Evolutionary conservation across 805 yeast genomes (phyloP).

Genomic region (Saccharomycopsis javanensis): DNA sequence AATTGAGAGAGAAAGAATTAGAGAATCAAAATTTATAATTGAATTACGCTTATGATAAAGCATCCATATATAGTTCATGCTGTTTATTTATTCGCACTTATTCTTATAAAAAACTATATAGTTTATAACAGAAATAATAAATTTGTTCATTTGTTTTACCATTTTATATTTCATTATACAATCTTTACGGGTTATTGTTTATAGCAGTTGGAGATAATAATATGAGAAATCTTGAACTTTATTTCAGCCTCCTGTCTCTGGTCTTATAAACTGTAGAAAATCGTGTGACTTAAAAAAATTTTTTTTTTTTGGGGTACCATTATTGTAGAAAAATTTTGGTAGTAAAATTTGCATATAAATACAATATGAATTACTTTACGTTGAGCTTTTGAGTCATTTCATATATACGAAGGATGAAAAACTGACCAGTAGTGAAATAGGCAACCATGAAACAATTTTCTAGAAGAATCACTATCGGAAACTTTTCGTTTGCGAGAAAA

Average conservation of each 20-base stretch:
- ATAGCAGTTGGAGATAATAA: background rate
- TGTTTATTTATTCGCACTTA: too few relatives aligned
- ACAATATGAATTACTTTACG: too few relatives aligned
- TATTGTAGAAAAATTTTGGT: too few relatives aligned
- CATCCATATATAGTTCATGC: too few relatives aligned
- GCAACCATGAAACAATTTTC: background rate
- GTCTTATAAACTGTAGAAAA: too few relatives aligned
- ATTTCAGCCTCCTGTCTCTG: too few relatives aligned
- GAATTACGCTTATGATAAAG: background rate
- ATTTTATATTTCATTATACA: background rate
- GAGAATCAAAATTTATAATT: background rate
- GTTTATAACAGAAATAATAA: background rate
- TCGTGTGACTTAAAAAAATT: too few relatives aligned
- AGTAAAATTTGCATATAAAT: too few relatives aligned
- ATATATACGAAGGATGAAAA: background rate
- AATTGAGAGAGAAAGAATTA: conserved; percentile 41
- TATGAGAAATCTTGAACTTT: background rate
- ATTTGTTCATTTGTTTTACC: too few relatives aligned
- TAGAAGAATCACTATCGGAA: background rate
- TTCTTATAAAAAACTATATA: background rate
- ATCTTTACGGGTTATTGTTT: too few relatives aligned
- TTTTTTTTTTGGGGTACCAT: too few relatives aligned
- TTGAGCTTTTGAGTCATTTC: background rate
- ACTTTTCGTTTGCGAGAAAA: background rate
- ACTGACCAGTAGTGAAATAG: background rate